These are phyloP conservation scores for Penicillium arizonense DNA, from an alignment of 495 filamentous ascomycete genomes.

Conservation along the genomic window DNA sequence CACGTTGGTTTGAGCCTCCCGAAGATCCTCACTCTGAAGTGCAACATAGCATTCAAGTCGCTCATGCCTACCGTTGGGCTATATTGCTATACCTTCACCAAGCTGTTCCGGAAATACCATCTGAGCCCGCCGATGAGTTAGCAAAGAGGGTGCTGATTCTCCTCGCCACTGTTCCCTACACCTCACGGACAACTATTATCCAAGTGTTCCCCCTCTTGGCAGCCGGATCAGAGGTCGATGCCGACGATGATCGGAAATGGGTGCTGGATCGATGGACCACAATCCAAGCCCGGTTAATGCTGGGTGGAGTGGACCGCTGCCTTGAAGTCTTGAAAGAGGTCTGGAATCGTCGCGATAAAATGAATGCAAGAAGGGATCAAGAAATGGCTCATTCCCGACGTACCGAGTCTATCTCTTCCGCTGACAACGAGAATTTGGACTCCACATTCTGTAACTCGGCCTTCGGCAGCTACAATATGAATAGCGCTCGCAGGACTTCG, in stretches of 20 bases:
- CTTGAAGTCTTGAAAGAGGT: slow-evolving; percentile 76
- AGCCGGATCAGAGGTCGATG: slow-evolving; percentile 66
- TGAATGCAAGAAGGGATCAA: slow-evolving; percentile 32
- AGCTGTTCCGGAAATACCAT: slow-evolving; percentile 74
- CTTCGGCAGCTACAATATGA: slow-evolving; percentile 6
- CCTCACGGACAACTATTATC: slow-evolving; percentile 66
- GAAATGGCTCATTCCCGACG: slow-evolving; percentile 13
- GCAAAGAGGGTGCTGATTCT: slow-evolving; percentile 61
- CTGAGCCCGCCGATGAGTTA: slow-evolving; percentile 52
- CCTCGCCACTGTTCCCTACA: slow-evolving; percentile 62
- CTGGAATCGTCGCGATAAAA: slow-evolving; percentile 58
- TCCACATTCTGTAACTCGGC: slow-evolving; percentile 5
- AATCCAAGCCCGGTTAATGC: slow-evolving; percentile 64
- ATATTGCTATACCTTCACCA: slow-evolving; percentile 76
- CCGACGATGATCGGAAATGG: slow-evolving; percentile 65
- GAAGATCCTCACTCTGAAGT: slow-evolving; percentile 67
- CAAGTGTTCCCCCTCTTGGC: slow-evolving; percentile 76
- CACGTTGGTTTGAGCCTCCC: slow-evolving; percentile 55
- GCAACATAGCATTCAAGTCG: slow-evolving; percentile 67
- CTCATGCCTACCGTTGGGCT: slow-evolving; percentile 75
- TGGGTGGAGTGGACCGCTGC: slow-evolving; percentile 70
- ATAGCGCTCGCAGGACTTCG: slow-evolving; percentile 12
- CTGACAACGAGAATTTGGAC: slow-evolving; percentile 4
- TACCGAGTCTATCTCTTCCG: slow-evolving; percentile 10
- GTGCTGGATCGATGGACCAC: slow-evolving; percentile 63